These are phyloP conservation scores for Cucumis sativus DNA, from an alignment of 306 rosid species.

Conservation along the genomic window Cucumber_9930_V3 NC_026658.2:25691501-25692000, in stretches of 20 bases:
- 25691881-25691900: constrained; percentile 70
- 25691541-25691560: too few species aligned
- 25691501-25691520: too few species aligned
- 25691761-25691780: constrained; percentile 84
- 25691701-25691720: constrained; percentile 81
- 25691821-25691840: constrained; percentile 79
- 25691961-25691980: constrained; percentile 81
- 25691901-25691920: constrained; percentile 69
- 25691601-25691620: neutral
- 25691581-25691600: neutral
- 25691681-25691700: constrained; percentile 92
- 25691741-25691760: constrained; percentile 88
- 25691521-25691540: too few species aligned
- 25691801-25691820: constrained; percentile 89
- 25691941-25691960: constrained; percentile 85
- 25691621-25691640: neutral
- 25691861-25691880: constrained; percentile 76
- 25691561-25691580: too few species aligned
- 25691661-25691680: constrained; percentile 94
- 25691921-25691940: constrained; percentile 68
- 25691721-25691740: constrained; percentile 88
- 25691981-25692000: constrained; percentile 97
- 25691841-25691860: constrained; percentile 90
- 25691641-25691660: constrained; percentile 9
- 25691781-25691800: constrained; percentile 71